A percentile compares a stretch with the other conserved stretches of the same genome.
Conservation (phyloP, 2,329 filamentous ascomycete species). For the Ploettnerulaceae sp. region DNA sequence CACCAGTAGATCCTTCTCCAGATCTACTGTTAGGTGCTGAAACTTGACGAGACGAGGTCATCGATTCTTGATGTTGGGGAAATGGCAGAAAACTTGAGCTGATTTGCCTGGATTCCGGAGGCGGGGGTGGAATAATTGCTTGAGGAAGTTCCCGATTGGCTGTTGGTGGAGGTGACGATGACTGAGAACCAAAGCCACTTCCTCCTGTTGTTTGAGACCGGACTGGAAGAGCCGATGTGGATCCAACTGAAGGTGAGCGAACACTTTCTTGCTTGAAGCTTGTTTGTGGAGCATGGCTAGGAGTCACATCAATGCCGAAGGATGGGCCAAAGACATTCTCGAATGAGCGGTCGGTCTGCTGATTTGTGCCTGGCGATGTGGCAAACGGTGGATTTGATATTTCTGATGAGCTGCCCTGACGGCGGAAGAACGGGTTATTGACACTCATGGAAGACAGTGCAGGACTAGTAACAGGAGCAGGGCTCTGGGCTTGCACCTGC, state of each 20-base stretch:
- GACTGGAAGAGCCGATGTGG: conserved; percentile 26
- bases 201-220: conserved; percentile 24
- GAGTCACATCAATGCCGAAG: conserved; percentile 43
- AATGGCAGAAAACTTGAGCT: conserved; percentile 73
- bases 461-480: conserved; percentile 61
- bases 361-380: conserved; percentile 34
- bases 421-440: conserved; percentile 93
- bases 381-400: conserved; percentile 46
- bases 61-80: conserved; percentile 56
- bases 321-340: conserved; percentile 81
- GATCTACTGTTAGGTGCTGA: conserved; percentile 66
- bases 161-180: conserved; percentile 54
- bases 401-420: conserved; percentile 52
- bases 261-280: conserved; percentile 51
- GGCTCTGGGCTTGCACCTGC: conserved; percentile 31
- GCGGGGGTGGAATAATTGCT: conserved; percentile 55
- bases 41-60: conserved; percentile 72
- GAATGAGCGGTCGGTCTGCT: conserved; percentile 62
- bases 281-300: conserved; percentile 43
- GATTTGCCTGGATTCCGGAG: conserved; percentile 71
- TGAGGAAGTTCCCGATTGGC: conserved; percentile 57
- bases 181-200: conserved; percentile 30
- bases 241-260: conserved; percentile 25
- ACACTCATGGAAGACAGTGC: conserved; percentile 63
- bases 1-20: conserved; percentile 43